Base-by-base conservation (phyloP, 2,329 filamentous ascomycete genomes). In the Fusarium sp. region DNA sequence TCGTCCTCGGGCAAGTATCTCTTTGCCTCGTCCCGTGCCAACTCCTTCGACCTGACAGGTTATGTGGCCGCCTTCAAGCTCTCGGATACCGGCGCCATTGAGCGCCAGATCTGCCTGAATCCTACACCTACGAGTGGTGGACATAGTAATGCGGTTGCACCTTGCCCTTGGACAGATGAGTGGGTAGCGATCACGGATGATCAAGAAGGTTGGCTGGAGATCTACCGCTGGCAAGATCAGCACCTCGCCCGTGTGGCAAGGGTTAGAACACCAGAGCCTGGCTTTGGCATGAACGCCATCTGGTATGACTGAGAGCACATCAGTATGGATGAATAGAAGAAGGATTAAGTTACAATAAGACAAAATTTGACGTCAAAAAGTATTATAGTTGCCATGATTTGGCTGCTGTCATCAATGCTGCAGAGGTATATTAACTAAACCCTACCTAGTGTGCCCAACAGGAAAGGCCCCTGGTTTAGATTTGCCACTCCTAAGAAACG, bases 271-370 rank as follows among this genome's bases (percentile, higher is more conserved):
- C 90, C 91, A 11, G 94, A 97, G 84, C 93, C 93, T n/a, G 94
- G 94, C 3, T 97, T 97, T 81, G 94, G 94, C 4, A 97, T 97
- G 94, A 97, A 97, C 83, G 94, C 94, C n/a, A 95, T 97, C 72
- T 97, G 94, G 94, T 96, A 96, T 82, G 93, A 97, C 66, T 85
- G 55, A 69, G 33, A 39, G 24, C 33, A 38, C 24, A 26, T 18
- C 35, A 20, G 26, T n/a, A 20, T 26, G 35, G 26, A 42, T 42
- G 31, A 24, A 14, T 35, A 51, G 48, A 42, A 49, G 31, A 42
- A 48, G 17, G 24, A 28, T 31, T n/a, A 48, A 22, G 26, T 35
- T 20, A 41, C 28, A 48, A 36, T 36, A 22, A 45, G n/a, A 26
- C 18, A 45, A n/a, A 24, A 45, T n/a, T 39, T 33, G n/a, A 58